phyloP scores from a whole-genome alignment of 176 grass and related monocot species.

The Carex pumila region DNA sequence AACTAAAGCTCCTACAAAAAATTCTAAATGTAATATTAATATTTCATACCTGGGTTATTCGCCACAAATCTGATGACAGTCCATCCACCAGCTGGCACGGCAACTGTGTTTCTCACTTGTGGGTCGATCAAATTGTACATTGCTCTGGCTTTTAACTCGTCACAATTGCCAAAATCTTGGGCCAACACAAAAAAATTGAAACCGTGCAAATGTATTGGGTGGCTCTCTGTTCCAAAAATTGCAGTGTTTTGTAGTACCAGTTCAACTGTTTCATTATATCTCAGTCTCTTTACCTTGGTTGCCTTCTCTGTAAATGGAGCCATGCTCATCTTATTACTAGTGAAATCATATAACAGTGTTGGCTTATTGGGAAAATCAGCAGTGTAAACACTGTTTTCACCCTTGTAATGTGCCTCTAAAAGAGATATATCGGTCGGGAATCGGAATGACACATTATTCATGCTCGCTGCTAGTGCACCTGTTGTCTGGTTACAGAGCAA shows the following conservation, averaged over 20 bases:
- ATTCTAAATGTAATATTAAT: no score
- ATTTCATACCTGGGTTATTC: constrained; percentile 34
- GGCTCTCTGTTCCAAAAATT: constrained; percentile 40
- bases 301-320: constrained; percentile 24
- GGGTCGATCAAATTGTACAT: constrained; percentile 48
- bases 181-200: constrained; percentile 46
- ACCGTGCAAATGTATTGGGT: constrained; percentile 50
- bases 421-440: constrained; percentile 35
- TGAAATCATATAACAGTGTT: constrained; percentile 47
- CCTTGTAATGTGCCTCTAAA: constrained; percentile 31
- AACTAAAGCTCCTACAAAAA: no score
- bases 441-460: constrained; percentile 67
- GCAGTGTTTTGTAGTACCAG: constrained; percentile 64
- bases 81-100: constrained; percentile 52
- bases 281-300: constrained; percentile 42
- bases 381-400: constrained; percentile 32
- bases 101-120: constrained; percentile 65
- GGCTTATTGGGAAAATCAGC: constrained; percentile 49
- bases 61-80: constrained; percentile 56
- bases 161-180: constrained; percentile 45
- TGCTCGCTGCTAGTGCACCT: constrained; percentile 52
- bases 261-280: constrained; percentile 51
- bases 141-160: not conserved
- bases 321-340: not conserved
- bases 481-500: constrained; percentile 42